Evolutionary conservation across 768 basidiomycete species (phyloP).

Genomic region (Pleurotus giganteus): DNA sequence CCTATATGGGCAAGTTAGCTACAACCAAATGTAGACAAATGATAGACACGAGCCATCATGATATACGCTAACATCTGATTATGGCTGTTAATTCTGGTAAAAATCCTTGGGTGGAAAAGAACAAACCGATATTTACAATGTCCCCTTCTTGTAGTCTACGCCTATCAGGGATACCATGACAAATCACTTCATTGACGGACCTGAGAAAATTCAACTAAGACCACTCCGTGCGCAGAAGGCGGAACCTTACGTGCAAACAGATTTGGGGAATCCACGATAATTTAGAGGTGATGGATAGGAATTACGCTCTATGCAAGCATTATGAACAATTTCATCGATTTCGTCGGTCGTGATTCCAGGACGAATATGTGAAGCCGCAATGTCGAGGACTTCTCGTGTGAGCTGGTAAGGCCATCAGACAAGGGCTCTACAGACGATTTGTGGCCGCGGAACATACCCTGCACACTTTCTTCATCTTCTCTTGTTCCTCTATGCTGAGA

Average conservation of each 20-base stretch:
- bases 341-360: conserved; percentile 98
- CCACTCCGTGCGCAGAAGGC: not conserved
- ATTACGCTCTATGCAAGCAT: conserved; percentile 85
- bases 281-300: conserved; percentile 94
- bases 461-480: conserved; percentile 87
- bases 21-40: conserved; percentile 1
- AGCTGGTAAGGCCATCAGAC: conserved; percentile 46
- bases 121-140: conserved; percentile 88
- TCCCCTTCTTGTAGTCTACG: conserved; percentile 86
- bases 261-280: conserved; percentile 91
- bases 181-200: conserved; percentile 93
- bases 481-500: conserved; percentile 71
- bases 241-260: conserved; percentile 82
- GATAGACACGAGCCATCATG: conserved; percentile 55
- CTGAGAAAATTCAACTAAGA: conserved; percentile 31
- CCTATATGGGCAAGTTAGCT: conserved; percentile 39
- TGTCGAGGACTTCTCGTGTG: conserved; percentile 88
- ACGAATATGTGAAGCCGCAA: conserved; percentile 78
- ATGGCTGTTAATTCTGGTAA: conserved; percentile 12
- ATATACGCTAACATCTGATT: conserved; percentile 74
- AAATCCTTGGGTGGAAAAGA: conserved; percentile 12
- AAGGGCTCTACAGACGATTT: not conserved
- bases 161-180: conserved; percentile 94
- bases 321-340: conserved; percentile 90
- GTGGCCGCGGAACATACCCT: conserved; percentile 50